Evolutionary conservation across 192 early-diverging fungal genomes (phyloP), one percentile per base, ranked within the genome.

Genomic region (Mortierella alpina): DNA sequence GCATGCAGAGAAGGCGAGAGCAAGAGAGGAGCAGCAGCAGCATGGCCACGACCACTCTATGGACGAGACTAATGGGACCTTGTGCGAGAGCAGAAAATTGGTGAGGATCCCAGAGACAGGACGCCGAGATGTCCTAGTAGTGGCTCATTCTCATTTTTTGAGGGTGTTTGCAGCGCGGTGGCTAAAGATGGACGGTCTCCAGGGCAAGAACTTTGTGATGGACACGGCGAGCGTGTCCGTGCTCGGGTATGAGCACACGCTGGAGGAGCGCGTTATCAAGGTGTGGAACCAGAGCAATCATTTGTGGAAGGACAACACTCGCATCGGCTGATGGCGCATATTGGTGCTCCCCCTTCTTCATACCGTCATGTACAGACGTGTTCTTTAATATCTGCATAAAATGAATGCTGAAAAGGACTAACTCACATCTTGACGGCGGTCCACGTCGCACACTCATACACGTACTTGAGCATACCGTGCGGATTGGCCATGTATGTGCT

Each of bases 381-480:
- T 20, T n/a, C 41, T 59, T 59, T 9, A 40, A 13, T 42, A 13
- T 44, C 39, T 13, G 58, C 41, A 23, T 59, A 7, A 40, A 41
- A 15, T 20, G 11, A 41, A 59, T 15, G n/a, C 7, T 9, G 53
- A 55, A n/a, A 55, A 15, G 11, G 50, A 44, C 44, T n/a, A 18
- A 11, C 47, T 68, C 41, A 84, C 41, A 75, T 55, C 63, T 92
- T 92, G 39, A 85, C 70, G 22, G 90, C 91, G 5, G 86, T 88
- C 89, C 92, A 95, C 64, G 89, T 92, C 12, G 87, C 88, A 63
- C 89, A 91, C 9, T 91, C 86, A 83, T 96, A 97, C 9, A 92
- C 86, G 74, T 96, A 95, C 59, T 91, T 88, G 7, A 97, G 82
- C 96, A 97, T 97, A 31, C 88, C 87, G 50, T 85, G 85, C 17